phyloP scores from a whole-genome alignment of 1,284 basidiomycete genomes.

The Tilletia caries region DNA sequence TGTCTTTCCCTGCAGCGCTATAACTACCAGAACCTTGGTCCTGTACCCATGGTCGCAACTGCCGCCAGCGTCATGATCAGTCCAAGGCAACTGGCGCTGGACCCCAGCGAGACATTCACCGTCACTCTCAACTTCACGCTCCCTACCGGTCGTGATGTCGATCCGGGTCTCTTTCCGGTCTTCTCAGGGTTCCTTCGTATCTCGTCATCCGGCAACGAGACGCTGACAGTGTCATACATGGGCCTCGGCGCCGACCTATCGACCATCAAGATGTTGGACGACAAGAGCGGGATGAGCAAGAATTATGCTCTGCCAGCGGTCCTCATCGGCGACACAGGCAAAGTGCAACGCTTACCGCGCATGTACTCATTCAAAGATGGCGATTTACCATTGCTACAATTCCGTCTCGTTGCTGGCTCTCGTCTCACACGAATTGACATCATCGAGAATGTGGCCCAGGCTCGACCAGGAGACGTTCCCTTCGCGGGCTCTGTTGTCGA shows the following conservation, averaged over 20 bases:
- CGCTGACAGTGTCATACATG: constrained; percentile 17
- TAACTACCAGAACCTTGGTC: constrained; percentile 13
- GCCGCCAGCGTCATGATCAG: constrained; percentile 13
- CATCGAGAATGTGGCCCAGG: constrained; percentile 3
- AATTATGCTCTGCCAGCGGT: constrained; percentile 16
- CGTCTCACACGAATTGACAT: constrained; percentile 1
- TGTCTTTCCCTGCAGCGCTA: not conserved
- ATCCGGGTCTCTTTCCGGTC: constrained; percentile 15
- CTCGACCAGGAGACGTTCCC: not conserved
- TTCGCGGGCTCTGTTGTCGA: not conserved
- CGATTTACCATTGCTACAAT: constrained; percentile 16
- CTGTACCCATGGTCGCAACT: constrained; percentile 14
- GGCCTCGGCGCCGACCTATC: constrained; percentile 11
- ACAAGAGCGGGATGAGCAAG: constrained; percentile 15
- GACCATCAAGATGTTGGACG: constrained; percentile 15
- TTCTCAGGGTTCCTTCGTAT: constrained; percentile 17
- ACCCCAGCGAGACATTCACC: constrained; percentile 11
- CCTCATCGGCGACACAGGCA: constrained; percentile 14
- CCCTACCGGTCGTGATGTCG: constrained; percentile 6
- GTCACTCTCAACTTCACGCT: constrained; percentile 10
- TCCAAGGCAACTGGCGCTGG: constrained; percentile 10
- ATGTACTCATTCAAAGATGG: constrained; percentile 15
- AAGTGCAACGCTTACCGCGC: constrained; percentile 15
- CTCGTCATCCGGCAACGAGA: constrained; percentile 12
- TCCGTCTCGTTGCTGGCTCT: constrained; percentile 13